Conservation (phyloP, 1,284 basidiomycete genomes). For the Microstroma glucosiphilum region DNA sequence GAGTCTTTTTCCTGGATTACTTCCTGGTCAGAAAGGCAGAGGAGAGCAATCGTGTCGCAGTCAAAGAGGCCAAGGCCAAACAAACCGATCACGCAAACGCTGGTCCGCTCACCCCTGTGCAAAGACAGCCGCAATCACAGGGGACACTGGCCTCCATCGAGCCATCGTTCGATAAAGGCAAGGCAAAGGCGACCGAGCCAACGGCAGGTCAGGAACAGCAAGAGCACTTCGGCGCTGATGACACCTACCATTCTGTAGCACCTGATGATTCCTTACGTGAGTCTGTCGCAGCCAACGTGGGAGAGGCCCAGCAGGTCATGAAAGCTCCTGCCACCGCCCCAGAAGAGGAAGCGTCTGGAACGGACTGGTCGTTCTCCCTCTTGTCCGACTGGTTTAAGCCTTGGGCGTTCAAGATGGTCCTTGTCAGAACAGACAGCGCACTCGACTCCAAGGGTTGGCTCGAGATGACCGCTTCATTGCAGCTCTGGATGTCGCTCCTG, state of each 20-base stretch:
- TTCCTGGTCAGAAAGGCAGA: constrained; percentile 31
- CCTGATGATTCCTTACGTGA: no score
- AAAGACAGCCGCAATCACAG: constrained; percentile 10
- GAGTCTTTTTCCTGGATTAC: constrained; percentile 46
- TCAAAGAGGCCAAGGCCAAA: background rate
- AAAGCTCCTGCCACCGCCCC: background rate
- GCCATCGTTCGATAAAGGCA: no score
- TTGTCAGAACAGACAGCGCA: constrained; percentile 31
- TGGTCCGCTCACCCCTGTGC: background rate
- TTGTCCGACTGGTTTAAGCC: constrained; percentile 43
- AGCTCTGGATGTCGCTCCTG: constrained; percentile 46
- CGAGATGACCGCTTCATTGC: constrained; percentile 41
- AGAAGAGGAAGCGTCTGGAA: background rate
- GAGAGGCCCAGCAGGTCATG: no score
- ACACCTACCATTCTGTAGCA: no score
- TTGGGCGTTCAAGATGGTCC: constrained; percentile 46
- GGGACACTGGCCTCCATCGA: no score
- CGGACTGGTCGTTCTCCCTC: constrained; percentile 29
- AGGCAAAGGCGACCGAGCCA: no score
- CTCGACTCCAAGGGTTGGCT: constrained; percentile 40
- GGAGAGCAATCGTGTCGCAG: background rate
- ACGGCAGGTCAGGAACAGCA: no score
- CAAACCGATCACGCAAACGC: background rate
- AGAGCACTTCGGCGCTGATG: no score
- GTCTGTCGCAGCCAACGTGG: no score